Conservation (phyloP, 1,284 basidiomycete genomes). For the Singerocomus rubriflavus region DNA sequence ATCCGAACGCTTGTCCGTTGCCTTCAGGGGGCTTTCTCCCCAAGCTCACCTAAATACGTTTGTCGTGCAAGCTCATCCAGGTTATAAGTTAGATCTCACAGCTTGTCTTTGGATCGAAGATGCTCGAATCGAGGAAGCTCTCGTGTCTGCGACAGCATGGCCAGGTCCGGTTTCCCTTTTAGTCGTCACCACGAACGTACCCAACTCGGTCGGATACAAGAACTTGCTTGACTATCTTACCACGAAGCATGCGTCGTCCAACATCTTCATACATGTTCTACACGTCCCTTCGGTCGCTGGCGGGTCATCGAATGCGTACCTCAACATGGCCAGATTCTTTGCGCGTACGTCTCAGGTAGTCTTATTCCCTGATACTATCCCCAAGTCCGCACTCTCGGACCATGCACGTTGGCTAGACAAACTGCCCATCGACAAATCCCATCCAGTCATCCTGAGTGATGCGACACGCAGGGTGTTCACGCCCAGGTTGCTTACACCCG, state of each 20-base stretch:
- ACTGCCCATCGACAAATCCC: constrained; percentile 31
- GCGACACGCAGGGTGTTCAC: constrained; percentile 26
- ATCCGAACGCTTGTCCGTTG: constrained; percentile 21
- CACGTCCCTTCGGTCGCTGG: constrained; percentile 38
- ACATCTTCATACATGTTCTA: constrained; percentile 47
- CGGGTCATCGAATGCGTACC: constrained; percentile 49
- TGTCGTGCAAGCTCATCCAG: constrained; percentile 17
- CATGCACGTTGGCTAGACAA: constrained; percentile 17
- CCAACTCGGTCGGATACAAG: constrained; percentile 32
- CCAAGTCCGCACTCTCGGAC: constrained; percentile 1
- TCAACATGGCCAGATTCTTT: constrained; percentile 63
- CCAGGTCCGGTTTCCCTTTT: constrained; percentile 55
- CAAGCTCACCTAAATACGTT: constrained; percentile 29
- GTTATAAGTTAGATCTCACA: constrained; percentile 32
- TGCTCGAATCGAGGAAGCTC: constrained; percentile 30
- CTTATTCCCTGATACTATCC: constrained; percentile 47
- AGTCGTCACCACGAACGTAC: constrained; percentile 39
- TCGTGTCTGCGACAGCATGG: constrained; percentile 45
- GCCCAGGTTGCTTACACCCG: constrained; percentile 42
- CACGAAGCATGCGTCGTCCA: constrained; percentile 20
- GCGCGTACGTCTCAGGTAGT: constrained; percentile 47
- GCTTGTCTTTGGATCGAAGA: constrained; percentile 54
- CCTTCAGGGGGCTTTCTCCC: constrained; percentile 19
- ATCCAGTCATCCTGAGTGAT: constrained; percentile 28
- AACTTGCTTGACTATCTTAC: constrained; percentile 27